Percentiles rank a stretch among this genome's conserved stretches.
phyloP scores from a whole-genome alignment of 2,329 filamentous ascomycete species.

The Proliferodiscus dingleyae region DNA sequence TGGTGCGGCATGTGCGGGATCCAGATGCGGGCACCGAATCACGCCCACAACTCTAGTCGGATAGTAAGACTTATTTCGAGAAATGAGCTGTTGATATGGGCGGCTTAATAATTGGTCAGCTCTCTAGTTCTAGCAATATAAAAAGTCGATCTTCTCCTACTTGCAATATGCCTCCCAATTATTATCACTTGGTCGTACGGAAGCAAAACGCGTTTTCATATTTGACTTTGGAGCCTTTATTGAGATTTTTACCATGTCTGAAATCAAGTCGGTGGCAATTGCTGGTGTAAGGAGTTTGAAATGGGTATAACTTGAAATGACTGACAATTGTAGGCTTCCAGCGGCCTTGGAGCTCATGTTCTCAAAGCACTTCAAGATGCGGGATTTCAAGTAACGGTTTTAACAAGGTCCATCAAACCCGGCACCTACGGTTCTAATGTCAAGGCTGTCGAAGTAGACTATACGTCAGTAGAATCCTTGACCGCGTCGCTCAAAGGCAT shows the following conservation, averaged over 20 bases:
- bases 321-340: slow-evolving; percentile 20
- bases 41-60: too few species aligned
- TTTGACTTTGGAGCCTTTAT: neutral
- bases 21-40: slow-evolving; percentile 1
- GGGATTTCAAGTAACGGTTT: slow-evolving; percentile 19
- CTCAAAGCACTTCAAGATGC: slow-evolving; percentile 22
- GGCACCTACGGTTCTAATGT: slow-evolving; percentile 25
- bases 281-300: slow-evolving; percentile 17
- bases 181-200: slow-evolving; percentile 2
- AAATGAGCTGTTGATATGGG: too few species aligned
- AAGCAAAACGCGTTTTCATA: too few species aligned
- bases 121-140: too few species aligned
- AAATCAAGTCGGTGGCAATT: slow-evolving; percentile 20
- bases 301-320: slow-evolving; percentile 6
- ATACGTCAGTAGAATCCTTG: slow-evolving; percentile 39
- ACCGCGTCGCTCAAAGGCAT: slow-evolving; percentile 29
- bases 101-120: too few species aligned
- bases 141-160: too few species aligned
- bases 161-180: slow-evolving; percentile 6
- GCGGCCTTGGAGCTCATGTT: slow-evolving; percentile 21
- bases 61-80: too few species aligned
- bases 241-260: slow-evolving; percentile 15
- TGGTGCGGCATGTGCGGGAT: slow-evolving; percentile 14
- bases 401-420: slow-evolving; percentile 17
- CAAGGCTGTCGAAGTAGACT: slow-evolving; percentile 37